These are phyloP conservation scores for Fistulifera solaris DNA, from an alignment of 108 stramenopile species.

Conservation along the genomic window DNA sequence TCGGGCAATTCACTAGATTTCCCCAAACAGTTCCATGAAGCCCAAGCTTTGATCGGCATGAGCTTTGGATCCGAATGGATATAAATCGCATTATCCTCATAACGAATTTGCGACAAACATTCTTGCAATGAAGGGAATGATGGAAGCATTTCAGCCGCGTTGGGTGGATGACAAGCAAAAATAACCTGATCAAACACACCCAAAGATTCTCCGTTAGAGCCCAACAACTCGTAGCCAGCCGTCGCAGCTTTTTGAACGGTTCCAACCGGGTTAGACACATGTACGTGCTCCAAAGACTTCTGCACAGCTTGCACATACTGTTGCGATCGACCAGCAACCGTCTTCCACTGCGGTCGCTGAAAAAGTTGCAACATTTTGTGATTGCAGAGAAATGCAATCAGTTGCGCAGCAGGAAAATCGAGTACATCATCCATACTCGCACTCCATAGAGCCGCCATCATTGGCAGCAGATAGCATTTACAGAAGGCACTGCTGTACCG, in stretches of 20 bases:
- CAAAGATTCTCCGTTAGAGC: conserved; percentile 19
- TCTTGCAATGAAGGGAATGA: conserved; percentile 13
- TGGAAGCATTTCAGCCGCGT: conserved; percentile 46
- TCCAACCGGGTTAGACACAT: conserved; percentile 39
- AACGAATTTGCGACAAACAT: conserved; percentile 41
- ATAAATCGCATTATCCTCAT: conserved; percentile 81
- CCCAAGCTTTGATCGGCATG: conserved; percentile 91
- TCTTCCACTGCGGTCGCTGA: conserved; percentile 83
- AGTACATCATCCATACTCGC: conserved; percentile 76
- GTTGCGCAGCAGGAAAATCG: conserved; percentile 67
- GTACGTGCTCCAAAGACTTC: conserved; percentile 33
- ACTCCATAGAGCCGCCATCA: conserved; percentile 93
- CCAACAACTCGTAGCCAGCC: conserved; percentile 35
- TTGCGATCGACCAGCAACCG: conserved; percentile 61
- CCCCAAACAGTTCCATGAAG: conserved; percentile 92
- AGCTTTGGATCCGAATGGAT: conserved; percentile 85
- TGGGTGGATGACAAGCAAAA: conserved; percentile 89
- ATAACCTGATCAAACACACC: conserved; percentile 77
- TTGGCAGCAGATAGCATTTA: conserved; percentile 83
- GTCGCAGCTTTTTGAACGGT: conserved; percentile 29
- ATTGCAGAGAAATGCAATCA: conserved; percentile 90
- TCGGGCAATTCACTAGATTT: conserved; percentile 25
- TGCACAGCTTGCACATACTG: conserved; percentile 69
- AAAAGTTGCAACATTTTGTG: conserved; percentile 89
- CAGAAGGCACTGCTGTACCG: conserved; percentile 73